A percentile compares a stretch with the other conserved stretches of the same genome.
Evolutionary conservation across 345 rosid species (phyloP).

Genomic region (Pistacia atlantica): DNA sequence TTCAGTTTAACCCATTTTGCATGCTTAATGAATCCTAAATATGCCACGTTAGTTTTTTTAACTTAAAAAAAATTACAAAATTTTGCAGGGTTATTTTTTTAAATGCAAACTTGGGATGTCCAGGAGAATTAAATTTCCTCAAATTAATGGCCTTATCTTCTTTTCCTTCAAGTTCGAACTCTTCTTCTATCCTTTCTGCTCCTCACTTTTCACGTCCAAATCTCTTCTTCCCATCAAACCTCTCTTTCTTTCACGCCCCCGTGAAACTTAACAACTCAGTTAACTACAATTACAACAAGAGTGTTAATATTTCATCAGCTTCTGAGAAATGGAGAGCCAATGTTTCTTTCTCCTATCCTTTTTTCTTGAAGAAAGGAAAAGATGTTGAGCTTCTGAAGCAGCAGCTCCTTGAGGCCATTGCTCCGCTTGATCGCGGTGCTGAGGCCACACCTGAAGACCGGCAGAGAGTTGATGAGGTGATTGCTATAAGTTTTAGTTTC

Average conservation of each 20-base stretch:
- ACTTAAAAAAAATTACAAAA: too few species aligned
- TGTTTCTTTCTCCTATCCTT: constrained; percentile 69
- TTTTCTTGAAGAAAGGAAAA: constrained; percentile 67
- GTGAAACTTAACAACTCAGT: constrained; percentile 26
- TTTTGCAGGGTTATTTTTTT: too few species aligned
- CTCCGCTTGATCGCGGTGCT: constrained; percentile 78
- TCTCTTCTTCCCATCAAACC: constrained; percentile 9
- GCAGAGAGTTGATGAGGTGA: constrained; percentile 69
- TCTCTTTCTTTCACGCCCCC: constrained; percentile 24
- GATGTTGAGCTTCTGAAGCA: constrained; percentile 62
- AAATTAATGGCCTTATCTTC: constrained; percentile 35
- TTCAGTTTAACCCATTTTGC: too few species aligned
- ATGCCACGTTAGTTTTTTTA: too few species aligned
- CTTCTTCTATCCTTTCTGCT: constrained; percentile 11
- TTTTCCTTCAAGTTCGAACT: neutral
- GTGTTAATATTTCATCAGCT: neutral
- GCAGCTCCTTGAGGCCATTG: constrained; percentile 73
- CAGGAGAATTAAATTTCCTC: too few species aligned
- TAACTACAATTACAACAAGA: constrained; percentile 13
- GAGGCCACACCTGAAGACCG: constrained; percentile 79
- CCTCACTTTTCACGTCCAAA: constrained; percentile 18
- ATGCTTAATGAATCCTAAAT: too few species aligned
- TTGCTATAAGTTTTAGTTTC: neutral
- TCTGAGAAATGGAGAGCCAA: constrained; percentile 50
- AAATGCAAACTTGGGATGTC: too few species aligned